A percentile compares a stretch with the other conserved stretches of the same genome.
phyloP scores from a whole-genome alignment of 2,329 filamentous ascomycete genomes.

The Hypomyces perniciosus region DNA sequence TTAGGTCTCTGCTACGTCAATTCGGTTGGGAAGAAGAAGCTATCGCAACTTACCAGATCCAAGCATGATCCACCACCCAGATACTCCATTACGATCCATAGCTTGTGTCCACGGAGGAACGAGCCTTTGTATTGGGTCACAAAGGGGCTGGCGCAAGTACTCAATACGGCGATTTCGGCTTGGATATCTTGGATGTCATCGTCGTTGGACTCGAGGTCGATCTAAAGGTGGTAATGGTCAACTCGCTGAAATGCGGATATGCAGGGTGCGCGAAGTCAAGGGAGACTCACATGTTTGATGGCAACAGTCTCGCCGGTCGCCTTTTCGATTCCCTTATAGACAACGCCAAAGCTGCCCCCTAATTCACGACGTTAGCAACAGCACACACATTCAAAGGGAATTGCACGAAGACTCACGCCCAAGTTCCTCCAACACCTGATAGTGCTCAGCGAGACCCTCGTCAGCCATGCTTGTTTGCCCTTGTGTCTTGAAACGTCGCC shows the following conservation, averaged over 20 bases:
- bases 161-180: conserved; percentile 90
- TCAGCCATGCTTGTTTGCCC: conserved; percentile 43
- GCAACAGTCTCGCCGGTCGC: conserved; percentile 88
- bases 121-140: conserved; percentile 96
- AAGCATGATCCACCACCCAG: conserved; percentile 91
- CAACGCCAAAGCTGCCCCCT: conserved; percentile 94
- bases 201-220: conserved; percentile 96
- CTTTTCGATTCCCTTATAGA: conserved; percentile 94
- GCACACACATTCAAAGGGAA: not conserved
- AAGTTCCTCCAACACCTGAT: conserved; percentile 93
- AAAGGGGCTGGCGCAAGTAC: conserved; percentile 88
- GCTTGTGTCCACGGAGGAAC: conserved; percentile 89
- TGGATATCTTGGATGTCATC: conserved; percentile 98
- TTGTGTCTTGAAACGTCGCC: conserved; percentile 7
- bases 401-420: conserved; percentile 62
- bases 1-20: conserved; percentile 8
- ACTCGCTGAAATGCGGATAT: not conserved
- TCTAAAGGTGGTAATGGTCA: conserved; percentile 48
- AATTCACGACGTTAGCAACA: conserved; percentile 13
- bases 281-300: conserved; percentile 77
- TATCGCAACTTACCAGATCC: conserved; percentile 61
- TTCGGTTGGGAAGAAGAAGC: not conserved
- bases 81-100: conserved; percentile 99
- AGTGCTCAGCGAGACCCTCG: conserved; percentile 72
- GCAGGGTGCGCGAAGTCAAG: not conserved